phyloP scores from a whole-genome alignment of 108 stramenopile species.

The Schizochytrium sp. region DNA sequence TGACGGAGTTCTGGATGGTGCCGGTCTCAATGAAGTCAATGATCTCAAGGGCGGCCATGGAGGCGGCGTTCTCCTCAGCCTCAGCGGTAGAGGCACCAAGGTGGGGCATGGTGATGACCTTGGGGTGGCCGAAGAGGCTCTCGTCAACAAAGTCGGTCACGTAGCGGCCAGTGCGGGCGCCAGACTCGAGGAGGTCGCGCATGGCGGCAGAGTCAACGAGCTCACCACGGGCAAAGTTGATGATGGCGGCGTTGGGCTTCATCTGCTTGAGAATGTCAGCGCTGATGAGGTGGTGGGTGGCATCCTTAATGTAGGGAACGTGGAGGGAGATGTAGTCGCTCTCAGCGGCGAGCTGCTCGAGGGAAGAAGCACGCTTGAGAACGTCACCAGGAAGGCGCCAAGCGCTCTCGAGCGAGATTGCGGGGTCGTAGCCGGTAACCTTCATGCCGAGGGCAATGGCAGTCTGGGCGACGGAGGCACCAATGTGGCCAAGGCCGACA shows the following conservation, averaged over 20 bases:
- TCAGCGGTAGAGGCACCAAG: slow-evolving; percentile 95
- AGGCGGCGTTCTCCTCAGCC: slow-evolving; percentile 91
- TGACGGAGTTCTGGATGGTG: slow-evolving; percentile 87
- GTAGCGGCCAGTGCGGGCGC: slow-evolving; percentile 73
- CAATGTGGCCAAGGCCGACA: slow-evolving; percentile 93
- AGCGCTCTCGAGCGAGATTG: slow-evolving; percentile 85
- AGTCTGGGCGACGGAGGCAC: slow-evolving; percentile 88
- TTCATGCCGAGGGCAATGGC: slow-evolving; percentile 88
- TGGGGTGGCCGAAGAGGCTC: slow-evolving; percentile 84
- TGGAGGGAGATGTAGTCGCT: slow-evolving; percentile 94
- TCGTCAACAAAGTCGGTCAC: slow-evolving; percentile 65
- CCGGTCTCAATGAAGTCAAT: slow-evolving; percentile 86
- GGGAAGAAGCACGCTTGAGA: slow-evolving; percentile 73
- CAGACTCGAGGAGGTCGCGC: slow-evolving; percentile 85
- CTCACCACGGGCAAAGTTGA: slow-evolving; percentile 96
- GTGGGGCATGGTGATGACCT: slow-evolving; percentile 89
- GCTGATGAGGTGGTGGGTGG: slow-evolving; percentile 87
- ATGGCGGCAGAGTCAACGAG: slow-evolving; percentile 90
- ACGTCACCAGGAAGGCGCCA: slow-evolving; percentile 80
- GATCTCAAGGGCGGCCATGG: slow-evolving; percentile 91
- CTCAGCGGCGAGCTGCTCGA: slow-evolving; percentile 81
- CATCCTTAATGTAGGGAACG: slow-evolving; percentile 91
- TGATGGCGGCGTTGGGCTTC: slow-evolving; percentile 84
- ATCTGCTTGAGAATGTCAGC: slow-evolving; percentile 81
- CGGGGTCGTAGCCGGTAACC: slow-evolving; percentile 91